These are phyloP conservation scores for Lunularia cruciata DNA, from an alignment of 225 moss, liverwort and hornwort species.

Conservation along the genomic window DNA sequence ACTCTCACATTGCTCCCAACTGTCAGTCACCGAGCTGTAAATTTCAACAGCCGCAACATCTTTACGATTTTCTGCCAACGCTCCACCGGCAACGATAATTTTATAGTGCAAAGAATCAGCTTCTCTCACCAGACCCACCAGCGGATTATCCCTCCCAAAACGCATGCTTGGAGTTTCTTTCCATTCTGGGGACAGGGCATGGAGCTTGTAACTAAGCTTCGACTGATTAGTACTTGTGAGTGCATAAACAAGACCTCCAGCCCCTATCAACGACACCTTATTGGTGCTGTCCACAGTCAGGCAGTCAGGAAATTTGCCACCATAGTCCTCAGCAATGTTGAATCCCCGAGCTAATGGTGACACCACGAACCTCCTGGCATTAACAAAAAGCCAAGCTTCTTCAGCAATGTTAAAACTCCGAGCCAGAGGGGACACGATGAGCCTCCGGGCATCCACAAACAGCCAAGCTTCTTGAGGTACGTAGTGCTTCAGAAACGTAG, in stretches of 20 bases:
- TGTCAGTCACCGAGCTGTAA: constrained; percentile 19
- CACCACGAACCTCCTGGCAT: constrained; percentile 22
- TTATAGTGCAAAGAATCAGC: not conserved
- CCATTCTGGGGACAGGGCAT: constrained; percentile 12
- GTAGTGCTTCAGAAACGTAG: constrained; percentile 1
- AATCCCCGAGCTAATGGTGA: constrained; percentile 19
- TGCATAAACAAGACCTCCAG: constrained; percentile 19
- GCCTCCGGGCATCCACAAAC: constrained; percentile 21
- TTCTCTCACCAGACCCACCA: constrained; percentile 18
- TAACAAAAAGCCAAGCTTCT: constrained; percentile 26
- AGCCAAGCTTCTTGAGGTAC: constrained; percentile 26
- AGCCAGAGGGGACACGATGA: constrained; percentile 18
- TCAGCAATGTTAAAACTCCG: constrained; percentile 18
- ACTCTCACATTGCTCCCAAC: constrained; percentile 16
- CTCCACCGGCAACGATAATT: constrained; percentile 26
- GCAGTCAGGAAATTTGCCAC: constrained; percentile 23
- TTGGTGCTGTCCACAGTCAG: constrained; percentile 1
- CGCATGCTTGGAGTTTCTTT: constrained; percentile 22
- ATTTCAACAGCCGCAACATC: constrained; percentile 23
- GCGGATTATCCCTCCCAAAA: constrained; percentile 16
- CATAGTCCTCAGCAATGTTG: constrained; percentile 24
- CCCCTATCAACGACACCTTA: constrained; percentile 23
- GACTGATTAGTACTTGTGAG: constrained; percentile 14
- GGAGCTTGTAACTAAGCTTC: constrained; percentile 22
- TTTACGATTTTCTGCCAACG: constrained; percentile 13